Base-by-base conservation (phyloP, 805 yeast genomes). In the Wickerhamiella australiensis region DNA sequence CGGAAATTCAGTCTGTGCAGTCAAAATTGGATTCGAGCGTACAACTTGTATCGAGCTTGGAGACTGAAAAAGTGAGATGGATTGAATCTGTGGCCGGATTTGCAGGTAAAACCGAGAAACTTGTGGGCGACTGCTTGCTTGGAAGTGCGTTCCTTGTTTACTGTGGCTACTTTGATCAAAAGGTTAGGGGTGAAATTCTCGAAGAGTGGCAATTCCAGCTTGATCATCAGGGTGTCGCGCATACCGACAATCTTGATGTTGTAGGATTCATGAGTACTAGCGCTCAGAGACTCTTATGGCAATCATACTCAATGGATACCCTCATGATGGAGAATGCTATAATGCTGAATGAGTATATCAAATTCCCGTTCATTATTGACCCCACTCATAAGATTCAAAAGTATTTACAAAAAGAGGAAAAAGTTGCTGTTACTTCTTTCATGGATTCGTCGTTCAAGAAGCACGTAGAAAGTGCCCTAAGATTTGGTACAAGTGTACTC, bases 401-500 rank as follows among this genome's bases (percentile, higher is more conserved):
- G 0, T 68, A 76, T 4, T 53, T 85, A 15, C 49, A 53, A 4
- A 58, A 64, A 15, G 0, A 67, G 70, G 0, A 63, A 23, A 45
- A 29, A 17, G 18, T 41, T 4, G 27, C 17, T 4, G 33, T 23
- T 0, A 76, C 94, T 0, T 83, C 94, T 57, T 85, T 90, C 59
- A 63, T 82, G 41, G 86, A 83, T 57, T 74, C 71, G 3, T 76
- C 81, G 0, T 84, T 80, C 60, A 61, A 74, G 2, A 80, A 78
- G 54, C 82, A 77, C 40, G 59, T 90, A 13, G 95, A 87, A 60
- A 82, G 85, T 57, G 81, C 94, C 0, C 61, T 88, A 23, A 69
- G 92, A 54, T 88, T 88, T 69, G 96, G 97, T 3, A 86, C 85
- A 2, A 57, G 75, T 0, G 67, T 90, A 6, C 59, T 88, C 12